Percentiles rank a stretch among this genome's conserved stretches.
These are phyloP conservation scores for Trichoderma atrobrunneum DNA, from an alignment of 2,329 filamentous ascomycete species.

Conservation along the genomic window DNA sequence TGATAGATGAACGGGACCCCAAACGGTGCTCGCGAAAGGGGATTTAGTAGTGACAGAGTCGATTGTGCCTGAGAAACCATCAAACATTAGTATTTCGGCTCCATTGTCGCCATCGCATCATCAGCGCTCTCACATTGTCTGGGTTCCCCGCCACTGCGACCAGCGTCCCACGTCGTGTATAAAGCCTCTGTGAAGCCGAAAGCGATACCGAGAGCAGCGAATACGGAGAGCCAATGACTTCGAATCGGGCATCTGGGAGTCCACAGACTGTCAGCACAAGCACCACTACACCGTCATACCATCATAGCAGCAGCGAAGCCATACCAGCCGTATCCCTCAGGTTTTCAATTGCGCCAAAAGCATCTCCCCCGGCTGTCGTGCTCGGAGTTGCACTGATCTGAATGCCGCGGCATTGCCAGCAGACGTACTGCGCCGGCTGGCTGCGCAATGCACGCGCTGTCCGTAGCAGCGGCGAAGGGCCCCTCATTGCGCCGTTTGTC, in stretches of 20 bases:
- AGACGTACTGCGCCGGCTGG: constrained; percentile 40
- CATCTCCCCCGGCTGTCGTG: constrained; percentile 50
- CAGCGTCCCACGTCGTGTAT: constrained; percentile 86
- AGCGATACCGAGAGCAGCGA: constrained; percentile 91
- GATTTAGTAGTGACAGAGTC: constrained; percentile 81
- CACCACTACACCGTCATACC: neutral
- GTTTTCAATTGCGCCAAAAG: constrained; percentile 49
- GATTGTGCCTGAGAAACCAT: constrained; percentile 66
- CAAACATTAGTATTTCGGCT: neutral
- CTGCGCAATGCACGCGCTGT: constrained; percentile 34
- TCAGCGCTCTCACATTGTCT: constrained; percentile 64
- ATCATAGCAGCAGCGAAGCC: constrained; percentile 9
- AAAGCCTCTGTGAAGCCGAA: constrained; percentile 89
- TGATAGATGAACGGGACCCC: constrained; percentile 96
- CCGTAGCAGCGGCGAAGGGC: constrained; percentile 40
- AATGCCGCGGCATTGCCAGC: constrained; percentile 57
- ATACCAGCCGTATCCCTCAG: constrained; percentile 52
- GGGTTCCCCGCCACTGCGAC: constrained; percentile 86
- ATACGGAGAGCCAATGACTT: constrained; percentile 87
- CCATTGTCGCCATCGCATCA: neutral
- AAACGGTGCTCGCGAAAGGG: constrained; percentile 72
- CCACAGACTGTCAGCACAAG: neutral
- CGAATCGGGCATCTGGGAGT: constrained; percentile 82
- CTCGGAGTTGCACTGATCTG: constrained; percentile 62
- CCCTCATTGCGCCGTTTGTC: constrained; percentile 39